Base-by-base conservation (phyloP, 805 yeast genomes). In the Limtongozyma cylindracea region DNA sequence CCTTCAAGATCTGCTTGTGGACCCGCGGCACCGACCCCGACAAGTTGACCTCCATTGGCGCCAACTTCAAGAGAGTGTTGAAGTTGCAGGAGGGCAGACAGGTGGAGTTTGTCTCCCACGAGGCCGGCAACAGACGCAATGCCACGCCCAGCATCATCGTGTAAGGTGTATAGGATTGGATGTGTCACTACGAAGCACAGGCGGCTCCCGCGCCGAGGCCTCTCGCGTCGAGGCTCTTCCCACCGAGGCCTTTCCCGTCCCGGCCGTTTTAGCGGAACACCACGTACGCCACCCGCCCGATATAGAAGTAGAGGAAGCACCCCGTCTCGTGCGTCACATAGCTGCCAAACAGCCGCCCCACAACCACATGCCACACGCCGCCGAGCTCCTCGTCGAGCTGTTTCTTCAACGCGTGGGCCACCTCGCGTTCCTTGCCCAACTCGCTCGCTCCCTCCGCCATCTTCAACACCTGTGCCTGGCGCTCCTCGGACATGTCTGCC, bases 1-100 rank as follows among this genome's bases (percentile, higher is more conserved):
- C 66, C 32, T 65, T 61, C 56, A 73, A 78, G 49, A 61, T 84
- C 44, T 84, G 91, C 40, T 55, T 84, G 44, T 84, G 98, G 98
- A 84, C 95, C 31, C 71, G 68, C 45, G 61, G 82, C 29, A 64
- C 72, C 37, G 63, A 67, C 34, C 69, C 56, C 30, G 38, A 43
- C 23, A 49, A 72, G 31, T 58, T 74, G 41, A 59, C 52, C 34
- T 62, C 72, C 32, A 70, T 78, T 34, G 95, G 95, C 38, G 69
- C 66, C 42, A 69, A 70, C 43, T 74, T 84, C 50, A 84, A 78
- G 61, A 68, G 64, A 47, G 77, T 76, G 21, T 59, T 84, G 43
- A 71, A 65, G 45, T 61, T 84, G 38, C 52, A 58, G 27, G 80
- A 66, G 23, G 64, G 56, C 29, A 84, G 73, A 35, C 62, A 64